Base-by-base conservation (phyloP, 345 rosid species). In the Carallia pectinifolia region DNA sequence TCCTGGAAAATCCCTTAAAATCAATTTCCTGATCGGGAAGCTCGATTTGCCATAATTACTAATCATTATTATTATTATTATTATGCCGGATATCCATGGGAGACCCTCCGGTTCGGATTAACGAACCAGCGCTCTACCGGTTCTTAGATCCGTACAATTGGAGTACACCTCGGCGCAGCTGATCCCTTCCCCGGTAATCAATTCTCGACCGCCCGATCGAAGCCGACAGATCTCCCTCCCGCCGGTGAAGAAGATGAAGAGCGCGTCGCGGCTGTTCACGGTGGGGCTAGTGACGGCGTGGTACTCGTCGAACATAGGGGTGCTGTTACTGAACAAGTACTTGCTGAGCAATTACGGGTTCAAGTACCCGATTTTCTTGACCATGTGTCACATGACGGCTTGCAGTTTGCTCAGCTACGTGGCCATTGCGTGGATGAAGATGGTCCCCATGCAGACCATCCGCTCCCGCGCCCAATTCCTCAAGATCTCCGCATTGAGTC, bases 301-400 rank as follows among this genome's bases (percentile, higher is more conserved):
- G 99, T 96, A 96, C 80, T 82, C 96, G 33, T 89, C 98, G 4
- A 96, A 96, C 87, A 96, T 96, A 69, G 98, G 99, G 31, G 99
- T 96, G 1, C 74, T 96, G 79, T 71, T 96, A 62, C 81, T 96
- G 36, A 96, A 96, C 89, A 96, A 96, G 85, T 96, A 92, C 77
- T 79, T 92, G 71, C 82, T 96, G 6, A 89, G 96, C 84, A 92
- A 92, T 76, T 96, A 92, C 39, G 99, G 98, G 5, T 96, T 96
- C 90, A 96, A 86, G 85, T 96, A 92, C 76, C 99, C 99, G 73
- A 96, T 96, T 82, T 96, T 96, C 76, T 83, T 96, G 68, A 92
- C 99, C 70, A 92, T 96, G 98, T 96, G 99, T 66, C 99, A 96
- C 86, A 96, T 96, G 99, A 96, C 96, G 12, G 98, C 99, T 54